Conservation (phyloP, 1,139 yeast genomes). For the Debaryomycetaceae sp. region DNA sequence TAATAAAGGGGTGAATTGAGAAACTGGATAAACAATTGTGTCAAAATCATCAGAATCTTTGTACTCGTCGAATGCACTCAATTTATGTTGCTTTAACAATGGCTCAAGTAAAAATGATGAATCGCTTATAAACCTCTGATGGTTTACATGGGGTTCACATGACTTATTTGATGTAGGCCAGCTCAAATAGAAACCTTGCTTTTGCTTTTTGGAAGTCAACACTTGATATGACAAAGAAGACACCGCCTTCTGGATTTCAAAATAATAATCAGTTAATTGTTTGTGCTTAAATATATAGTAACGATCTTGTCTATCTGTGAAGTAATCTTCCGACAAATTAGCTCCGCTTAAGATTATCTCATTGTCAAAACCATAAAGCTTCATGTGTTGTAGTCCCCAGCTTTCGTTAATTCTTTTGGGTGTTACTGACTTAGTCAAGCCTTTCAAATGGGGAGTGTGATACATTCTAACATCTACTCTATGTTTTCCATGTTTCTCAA, state of each 20-base stretch:
- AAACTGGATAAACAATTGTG: slow-evolving; percentile 86
- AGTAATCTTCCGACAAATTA: slow-evolving; percentile 84
- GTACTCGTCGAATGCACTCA: slow-evolving; percentile 33
- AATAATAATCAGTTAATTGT: slow-evolving; percentile 68
- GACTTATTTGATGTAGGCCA: slow-evolving; percentile 81
- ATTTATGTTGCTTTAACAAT: slow-evolving; percentile 46
- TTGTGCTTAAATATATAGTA: slow-evolving; percentile 68
- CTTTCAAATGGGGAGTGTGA: slow-evolving; percentile 83
- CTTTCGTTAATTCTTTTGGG: slow-evolving; percentile 92
- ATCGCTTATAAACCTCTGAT: slow-evolving; percentile 54
- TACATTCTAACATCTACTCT: slow-evolving; percentile 81
- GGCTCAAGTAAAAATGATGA: slow-evolving; percentile 59
- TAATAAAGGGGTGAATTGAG: slow-evolving; percentile 84
- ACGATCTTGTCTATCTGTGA: slow-evolving; percentile 94
- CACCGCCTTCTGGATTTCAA: slow-evolving; percentile 62
- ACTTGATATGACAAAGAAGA: slow-evolving; percentile 65
- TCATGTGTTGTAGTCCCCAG: slow-evolving; percentile 95
- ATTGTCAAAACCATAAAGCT: slow-evolving; percentile 89
- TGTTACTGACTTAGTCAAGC: slow-evolving; percentile 58
- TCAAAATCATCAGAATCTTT: slow-evolving; percentile 33
- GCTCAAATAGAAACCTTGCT: slow-evolving; percentile 51
- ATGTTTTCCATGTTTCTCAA: slow-evolving; percentile 59
- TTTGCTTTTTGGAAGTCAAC: slow-evolving; percentile 35
- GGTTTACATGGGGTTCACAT: slow-evolving; percentile 66
- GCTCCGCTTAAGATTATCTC: slow-evolving; percentile 91